Base-by-base conservation (phyloP, 1,284 basidiomycete genomes). In the Cystobasidium sp. region DNA sequence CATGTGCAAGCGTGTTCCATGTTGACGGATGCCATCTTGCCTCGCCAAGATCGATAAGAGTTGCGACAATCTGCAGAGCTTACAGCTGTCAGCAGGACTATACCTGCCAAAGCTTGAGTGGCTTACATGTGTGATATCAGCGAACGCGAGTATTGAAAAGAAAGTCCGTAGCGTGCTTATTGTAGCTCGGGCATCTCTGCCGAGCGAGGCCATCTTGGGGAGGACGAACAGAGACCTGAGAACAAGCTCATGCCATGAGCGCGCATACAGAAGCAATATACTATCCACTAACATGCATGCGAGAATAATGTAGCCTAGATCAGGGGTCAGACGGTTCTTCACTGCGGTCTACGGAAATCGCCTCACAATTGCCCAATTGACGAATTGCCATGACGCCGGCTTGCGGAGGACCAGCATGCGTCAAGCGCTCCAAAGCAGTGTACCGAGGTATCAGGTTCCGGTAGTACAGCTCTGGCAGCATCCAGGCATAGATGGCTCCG, bases 341-440 rank as follows among this genome's bases (percentile, higher is more conserved):
- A 3, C 1, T 43, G 59, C 9, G 39, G 47, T 55, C 31, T 10
- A 52, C 22, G 31, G 58, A 58, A 22, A 62, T 18, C 9, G 18
- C 46, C 82, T 66, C 59, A 83, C 84, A 83, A 31, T 79, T 82
- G 1, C 84, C 84, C n/a, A 84, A 78, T 47, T 81, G 81, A 0
- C 80, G 78, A 3, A 82, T 77, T 0, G 73, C 75, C 78, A 83
- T 77, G 67, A 82, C 78, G 41, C 80, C 75, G 0, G 82, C 83
- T 22, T 83, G 77, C 6, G 80, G 76, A 0, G 80, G 80, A 16
- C 53, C 46, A 61, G 0, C 79, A 79, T 18, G 76, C 14, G 24
- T n/a, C 8, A 49, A n/a, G 20, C 51, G 22, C n/a, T n/a, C 69
- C 14, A 67, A 46, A 69, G 82, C 79, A 0, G 82, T 64, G 5